Percentiles rank a stretch among this genome's conserved stretches.
Conservation (phyloP, 441 rosid species). For the Brassica balearica region DNA sequence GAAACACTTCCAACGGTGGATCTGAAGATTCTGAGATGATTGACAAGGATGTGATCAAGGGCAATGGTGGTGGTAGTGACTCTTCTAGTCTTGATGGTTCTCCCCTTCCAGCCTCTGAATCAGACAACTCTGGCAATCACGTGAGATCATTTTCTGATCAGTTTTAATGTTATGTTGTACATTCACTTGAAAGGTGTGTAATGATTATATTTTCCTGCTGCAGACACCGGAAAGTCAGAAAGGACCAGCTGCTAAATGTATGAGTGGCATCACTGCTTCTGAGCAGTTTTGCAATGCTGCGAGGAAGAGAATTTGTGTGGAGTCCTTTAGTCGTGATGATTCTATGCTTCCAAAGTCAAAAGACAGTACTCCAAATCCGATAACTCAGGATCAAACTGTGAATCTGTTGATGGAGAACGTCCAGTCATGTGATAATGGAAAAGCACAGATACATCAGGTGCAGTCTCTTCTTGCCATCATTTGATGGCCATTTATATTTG, state of each 20-base stretch:
- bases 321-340: slow-evolving; percentile 17
- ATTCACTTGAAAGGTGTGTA: neutral
- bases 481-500: neutral
- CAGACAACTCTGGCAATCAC: slow-evolving; percentile 59
- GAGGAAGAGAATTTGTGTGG: slow-evolving; percentile 24
- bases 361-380: slow-evolving; percentile 23
- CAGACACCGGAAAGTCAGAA: slow-evolving; percentile 41
- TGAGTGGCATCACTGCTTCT: neutral
- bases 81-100: slow-evolving; percentile 36
- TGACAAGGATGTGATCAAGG: slow-evolving; percentile 28
- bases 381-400: too few species aligned
- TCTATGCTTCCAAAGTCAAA: slow-evolving; percentile 23
- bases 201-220: slow-evolving; percentile 2
- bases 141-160: slow-evolving; percentile 50
- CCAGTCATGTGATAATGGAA: slow-evolving; percentile 50
- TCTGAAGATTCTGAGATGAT: slow-evolving; percentile 39
- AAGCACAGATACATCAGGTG: slow-evolving; percentile 38
- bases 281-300: slow-evolving; percentile 19
- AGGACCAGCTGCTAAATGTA: slow-evolving; percentile 13
- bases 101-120: slow-evolving; percentile 36
- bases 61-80: slow-evolving; percentile 29
- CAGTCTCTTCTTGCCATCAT: slow-evolving; percentile 21
- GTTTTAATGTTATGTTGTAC: neutral
- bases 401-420: neutral
- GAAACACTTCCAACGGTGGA: slow-evolving; percentile 22